Evolutionary conservation across 805 yeast genomes (phyloP).

Genomic region (Metschnikowia gelsemii): DNA sequence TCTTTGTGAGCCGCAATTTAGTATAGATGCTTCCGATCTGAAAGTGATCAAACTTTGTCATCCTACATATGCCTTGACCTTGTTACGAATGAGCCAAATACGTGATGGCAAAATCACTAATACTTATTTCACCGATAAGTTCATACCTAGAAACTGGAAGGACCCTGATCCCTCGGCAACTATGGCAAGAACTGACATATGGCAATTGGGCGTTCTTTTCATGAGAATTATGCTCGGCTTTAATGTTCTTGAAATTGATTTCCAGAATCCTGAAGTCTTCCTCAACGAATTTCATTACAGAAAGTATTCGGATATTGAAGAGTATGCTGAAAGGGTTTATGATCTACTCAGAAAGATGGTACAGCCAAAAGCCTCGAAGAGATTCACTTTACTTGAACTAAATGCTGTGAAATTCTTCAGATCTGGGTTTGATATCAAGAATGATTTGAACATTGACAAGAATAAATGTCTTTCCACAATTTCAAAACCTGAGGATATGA

Average conservation of each 20-base stretch:
- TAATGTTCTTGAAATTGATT: constrained; percentile 62
- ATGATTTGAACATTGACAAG: background rate
- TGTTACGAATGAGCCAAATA: constrained; percentile 28
- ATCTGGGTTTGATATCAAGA: constrained; percentile 43
- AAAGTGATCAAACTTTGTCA: constrained; percentile 58
- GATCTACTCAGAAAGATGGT: constrained; percentile 70
- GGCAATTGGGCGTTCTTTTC: constrained; percentile 86
- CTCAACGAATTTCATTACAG: constrained; percentile 23
- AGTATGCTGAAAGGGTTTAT: constrained; percentile 61
- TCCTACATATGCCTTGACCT: constrained; percentile 48
- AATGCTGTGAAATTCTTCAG: constrained; percentile 81
- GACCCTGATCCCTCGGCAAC: constrained; percentile 69
- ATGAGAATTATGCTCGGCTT: constrained; percentile 42
- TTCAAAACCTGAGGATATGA: background rate
- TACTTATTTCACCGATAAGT: constrained; percentile 12
- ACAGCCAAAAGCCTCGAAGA: constrained; percentile 59
- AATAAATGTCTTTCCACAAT: background rate
- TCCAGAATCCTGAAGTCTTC: constrained; percentile 47
- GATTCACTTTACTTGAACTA: constrained; percentile 83
- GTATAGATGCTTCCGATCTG: constrained; percentile 25
- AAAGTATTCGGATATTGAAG: constrained; percentile 56
- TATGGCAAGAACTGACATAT: constrained; percentile 81
- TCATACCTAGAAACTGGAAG: constrained; percentile 51
- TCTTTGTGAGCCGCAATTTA: constrained; percentile 36
- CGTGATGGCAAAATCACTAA: constrained; percentile 1